These are phyloP conservation scores for Marasmius sp. DNA, from an alignment of 1,284 basidiomycete genomes.

Conservation along the genomic window DNA sequence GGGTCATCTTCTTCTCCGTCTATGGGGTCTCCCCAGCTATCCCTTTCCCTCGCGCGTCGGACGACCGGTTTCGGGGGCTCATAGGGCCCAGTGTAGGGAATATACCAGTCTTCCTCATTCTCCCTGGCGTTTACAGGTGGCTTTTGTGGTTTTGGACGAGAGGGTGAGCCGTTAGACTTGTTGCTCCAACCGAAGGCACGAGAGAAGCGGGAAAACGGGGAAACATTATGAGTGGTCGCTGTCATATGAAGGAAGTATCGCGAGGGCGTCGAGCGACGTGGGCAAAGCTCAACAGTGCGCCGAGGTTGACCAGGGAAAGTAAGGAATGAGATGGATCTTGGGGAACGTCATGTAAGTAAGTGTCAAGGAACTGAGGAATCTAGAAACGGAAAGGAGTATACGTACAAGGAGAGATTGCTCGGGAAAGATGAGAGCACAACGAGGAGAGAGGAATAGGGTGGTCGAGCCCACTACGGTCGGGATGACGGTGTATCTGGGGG, in stretches of 20 bases:
- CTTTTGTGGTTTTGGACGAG: conserved; percentile 15
- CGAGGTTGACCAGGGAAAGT: neutral
- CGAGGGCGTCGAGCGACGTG: neutral
- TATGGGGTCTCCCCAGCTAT: conserved; percentile 52
- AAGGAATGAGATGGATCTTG: neutral
- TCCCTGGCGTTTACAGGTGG: conserved; percentile 16
- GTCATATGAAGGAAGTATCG: conserved; percentile 14
- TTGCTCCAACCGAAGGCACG: conserved; percentile 20
- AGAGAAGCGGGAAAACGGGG: conserved; percentile 35
- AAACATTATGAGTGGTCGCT: conserved; percentile 23
- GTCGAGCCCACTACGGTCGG: neutral
- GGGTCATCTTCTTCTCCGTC: conserved; percentile 28
- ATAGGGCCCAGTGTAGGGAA: conserved; percentile 62
- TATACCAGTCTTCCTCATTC: conserved; percentile 56
- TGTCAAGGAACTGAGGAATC: neutral
- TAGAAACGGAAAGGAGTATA: neutral
- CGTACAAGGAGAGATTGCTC: neutral
- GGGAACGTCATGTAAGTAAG: neutral
- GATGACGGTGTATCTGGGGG: too few species aligned
- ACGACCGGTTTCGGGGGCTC: conserved; percentile 36
- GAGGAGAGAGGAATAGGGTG: conserved; percentile 18
- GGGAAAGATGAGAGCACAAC: conserved; percentile 21
- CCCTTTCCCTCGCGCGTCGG: conserved; percentile 31
- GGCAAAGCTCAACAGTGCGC: neutral
- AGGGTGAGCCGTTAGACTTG: conserved; percentile 20